phyloP scores from a whole-genome alignment of 192 early-diverging fungal species.

The Mortierella hygrophila region DNA sequence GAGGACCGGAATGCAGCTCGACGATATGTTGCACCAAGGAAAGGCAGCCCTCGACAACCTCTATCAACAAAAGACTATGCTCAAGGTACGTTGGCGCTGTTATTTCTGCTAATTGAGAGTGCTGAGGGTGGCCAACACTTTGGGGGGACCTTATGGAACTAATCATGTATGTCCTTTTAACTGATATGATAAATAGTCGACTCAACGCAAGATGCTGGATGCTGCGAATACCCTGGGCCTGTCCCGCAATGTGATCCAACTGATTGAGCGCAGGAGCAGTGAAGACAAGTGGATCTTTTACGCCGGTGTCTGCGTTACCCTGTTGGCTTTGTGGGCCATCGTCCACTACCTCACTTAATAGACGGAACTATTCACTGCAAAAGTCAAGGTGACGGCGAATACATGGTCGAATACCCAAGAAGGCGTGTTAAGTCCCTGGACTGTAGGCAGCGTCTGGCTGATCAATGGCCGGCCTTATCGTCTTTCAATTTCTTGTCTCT shows the following conservation, averaged over 20 bases:
- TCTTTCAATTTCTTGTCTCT: background rate
- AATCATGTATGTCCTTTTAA: background rate
- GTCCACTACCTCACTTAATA: constrained; percentile 63
- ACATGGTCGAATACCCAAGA: background rate
- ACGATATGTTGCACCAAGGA: constrained; percentile 68
- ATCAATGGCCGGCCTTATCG: background rate
- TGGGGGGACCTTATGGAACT: background rate
- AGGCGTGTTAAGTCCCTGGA: background rate
- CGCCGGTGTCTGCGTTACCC: constrained; percentile 62
- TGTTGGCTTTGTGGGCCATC: constrained; percentile 67
- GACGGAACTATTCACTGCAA: background rate
- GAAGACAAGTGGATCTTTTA: constrained; percentile 76
- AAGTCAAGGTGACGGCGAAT: background rate
- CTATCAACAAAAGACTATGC: constrained; percentile 66
- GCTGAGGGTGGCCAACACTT: too few species aligned
- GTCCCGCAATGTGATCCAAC: constrained; percentile 69
- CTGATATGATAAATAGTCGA: constrained; percentile 51
- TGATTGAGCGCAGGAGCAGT: constrained; percentile 66
- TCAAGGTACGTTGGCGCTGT: constrained; percentile 60
- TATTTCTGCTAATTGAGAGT: background rate
- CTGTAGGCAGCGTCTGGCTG: background rate
- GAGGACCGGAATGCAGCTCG: constrained; percentile 62
- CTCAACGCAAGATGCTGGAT: constrained; percentile 68
- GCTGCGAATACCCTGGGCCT: constrained; percentile 70
- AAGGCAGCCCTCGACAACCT: constrained; percentile 63